Conservation (phyloP, 768 basidiomycete genomes). For the Kwoniella heveanensis region DNA sequence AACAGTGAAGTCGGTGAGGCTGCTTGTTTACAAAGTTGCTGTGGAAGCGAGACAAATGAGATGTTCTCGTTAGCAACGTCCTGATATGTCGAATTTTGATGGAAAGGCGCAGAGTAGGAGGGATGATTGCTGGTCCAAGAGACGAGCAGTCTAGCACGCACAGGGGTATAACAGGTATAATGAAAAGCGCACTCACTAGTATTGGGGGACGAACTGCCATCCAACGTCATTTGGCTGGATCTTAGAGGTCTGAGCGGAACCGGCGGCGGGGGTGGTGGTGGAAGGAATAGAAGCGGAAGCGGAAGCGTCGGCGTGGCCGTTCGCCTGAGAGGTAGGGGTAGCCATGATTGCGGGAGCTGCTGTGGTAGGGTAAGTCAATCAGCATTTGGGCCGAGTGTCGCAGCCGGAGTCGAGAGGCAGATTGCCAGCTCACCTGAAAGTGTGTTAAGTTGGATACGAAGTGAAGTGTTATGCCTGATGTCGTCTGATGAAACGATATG, state of each 20-base stretch:
- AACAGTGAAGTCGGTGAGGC: constrained; percentile 93
- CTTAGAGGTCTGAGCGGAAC: constrained; percentile 32
- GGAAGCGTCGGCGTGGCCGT: constrained; percentile 40
- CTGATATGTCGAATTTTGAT: no score
- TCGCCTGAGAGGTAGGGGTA: constrained; percentile 30
- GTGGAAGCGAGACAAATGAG: neutral
- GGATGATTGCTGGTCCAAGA: no score
- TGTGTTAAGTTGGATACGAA: neutral
- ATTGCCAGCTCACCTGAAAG: neutral
- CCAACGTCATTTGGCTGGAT: constrained; percentile 76
- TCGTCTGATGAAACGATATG: neutral
- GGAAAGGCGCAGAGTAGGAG: no score
- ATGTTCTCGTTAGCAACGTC: constrained; percentile 13
- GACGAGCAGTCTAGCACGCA: no score
- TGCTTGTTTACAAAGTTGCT: constrained; percentile 95
- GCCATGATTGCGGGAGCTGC: constrained; percentile 15
- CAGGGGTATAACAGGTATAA: no score
- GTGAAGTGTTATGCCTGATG: neutral
- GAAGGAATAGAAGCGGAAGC: constrained; percentile 23
- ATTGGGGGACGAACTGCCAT: constrained; percentile 99
- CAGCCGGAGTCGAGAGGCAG: neutral
- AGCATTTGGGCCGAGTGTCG: no score
- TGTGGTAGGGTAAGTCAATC: no score
- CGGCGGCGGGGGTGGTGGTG: constrained; percentile 19
- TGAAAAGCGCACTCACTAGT: constrained; percentile 65